These are phyloP conservation scores for Aspergillus carlsbadensis DNA, from an alignment of 495 filamentous ascomycete genomes.

Conservation along the genomic window DNA sequence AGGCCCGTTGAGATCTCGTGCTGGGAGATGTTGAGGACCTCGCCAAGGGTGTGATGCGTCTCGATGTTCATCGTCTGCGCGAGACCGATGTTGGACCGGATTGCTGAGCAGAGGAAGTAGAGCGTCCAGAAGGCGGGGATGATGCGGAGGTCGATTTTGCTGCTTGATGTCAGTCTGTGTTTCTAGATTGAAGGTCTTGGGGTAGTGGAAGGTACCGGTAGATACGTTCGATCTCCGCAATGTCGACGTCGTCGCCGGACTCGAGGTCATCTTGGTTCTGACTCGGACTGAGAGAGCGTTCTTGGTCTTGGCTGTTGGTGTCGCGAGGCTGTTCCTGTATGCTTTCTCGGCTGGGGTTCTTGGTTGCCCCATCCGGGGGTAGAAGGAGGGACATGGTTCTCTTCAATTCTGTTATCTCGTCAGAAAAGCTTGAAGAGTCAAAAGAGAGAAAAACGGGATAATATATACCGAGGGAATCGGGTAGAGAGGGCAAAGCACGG, in stretches of 20 bases:
- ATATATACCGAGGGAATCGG: no score
- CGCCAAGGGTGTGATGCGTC: constrained; percentile 64
- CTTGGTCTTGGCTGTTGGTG: background rate
- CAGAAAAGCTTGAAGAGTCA: background rate
- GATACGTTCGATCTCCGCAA: constrained; percentile 42
- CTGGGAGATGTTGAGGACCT: constrained; percentile 62
- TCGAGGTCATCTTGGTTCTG: constrained; percentile 25
- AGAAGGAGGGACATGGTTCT: constrained; percentile 14
- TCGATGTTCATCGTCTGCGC: constrained; percentile 85
- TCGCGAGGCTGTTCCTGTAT: constrained; percentile 28
- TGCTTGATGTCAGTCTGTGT: constrained; percentile 13
- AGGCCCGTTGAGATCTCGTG: constrained; percentile 80
- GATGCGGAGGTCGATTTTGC: constrained; percentile 80
- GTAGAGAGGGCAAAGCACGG: no score
- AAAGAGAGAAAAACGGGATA: no score
- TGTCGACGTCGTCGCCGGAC: constrained; percentile 25
- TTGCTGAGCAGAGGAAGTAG: constrained; percentile 89
- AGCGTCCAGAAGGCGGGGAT: constrained; percentile 92
- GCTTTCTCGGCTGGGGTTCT: constrained; percentile 21
- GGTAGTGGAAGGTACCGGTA: constrained; percentile 30
- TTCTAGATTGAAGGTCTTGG: background rate
- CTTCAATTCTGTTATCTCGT: background rate
- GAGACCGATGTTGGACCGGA: constrained; percentile 85
- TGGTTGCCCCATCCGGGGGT: constrained; percentile 12
- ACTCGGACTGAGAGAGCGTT: background rate